A percentile compares a stretch with the other conserved stretches of the same genome.
Evolutionary conservation across 495 filamentous ascomycete species (phyloP).

Genomic region (Penicillium antarcticum): DNA sequence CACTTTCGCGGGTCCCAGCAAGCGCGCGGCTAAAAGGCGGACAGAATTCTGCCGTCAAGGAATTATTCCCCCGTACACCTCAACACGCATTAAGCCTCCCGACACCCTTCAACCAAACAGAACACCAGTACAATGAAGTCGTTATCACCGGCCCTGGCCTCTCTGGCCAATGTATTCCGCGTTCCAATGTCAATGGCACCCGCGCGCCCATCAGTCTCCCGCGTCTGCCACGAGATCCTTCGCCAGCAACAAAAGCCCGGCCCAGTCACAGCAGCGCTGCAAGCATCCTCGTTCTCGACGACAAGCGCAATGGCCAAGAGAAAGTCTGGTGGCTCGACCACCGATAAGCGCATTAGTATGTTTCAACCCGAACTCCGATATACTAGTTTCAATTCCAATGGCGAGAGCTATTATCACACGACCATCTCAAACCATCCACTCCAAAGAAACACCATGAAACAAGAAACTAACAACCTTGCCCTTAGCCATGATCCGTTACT

Average conservation of each 20-base stretch:
- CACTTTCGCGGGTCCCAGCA: conserved; percentile 2
- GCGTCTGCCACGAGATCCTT: conserved; percentile 27
- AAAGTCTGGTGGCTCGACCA: conserved; percentile 16
- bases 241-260: conserved; percentile 25
- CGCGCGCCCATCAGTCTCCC: conserved; percentile 26
- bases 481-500: conserved; percentile 61
- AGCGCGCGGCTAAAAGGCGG: conserved; percentile 35
- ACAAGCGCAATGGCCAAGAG: conserved; percentile 36
- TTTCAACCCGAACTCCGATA: background rate
- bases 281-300: conserved; percentile 42
- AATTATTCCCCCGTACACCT: conserved; percentile 24
- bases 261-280: conserved; percentile 27
- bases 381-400: conserved; percentile 4
- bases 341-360: conserved; percentile 50
- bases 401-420: background rate
- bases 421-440: background rate
- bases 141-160: conserved; percentile 42
- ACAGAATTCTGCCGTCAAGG: conserved; percentile 28
- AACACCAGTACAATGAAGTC: conserved; percentile 33
- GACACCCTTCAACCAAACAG: conserved; percentile 11
- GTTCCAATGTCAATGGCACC: conserved; percentile 36
- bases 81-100: conserved; percentile 12
- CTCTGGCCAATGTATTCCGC: conserved; percentile 43
- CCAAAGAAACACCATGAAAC: background rate
- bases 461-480: conserved; percentile 1